Evolutionary conservation across 352 stramenopile genomes (phyloP).

Genomic region (Pythium aquatile): DNA sequence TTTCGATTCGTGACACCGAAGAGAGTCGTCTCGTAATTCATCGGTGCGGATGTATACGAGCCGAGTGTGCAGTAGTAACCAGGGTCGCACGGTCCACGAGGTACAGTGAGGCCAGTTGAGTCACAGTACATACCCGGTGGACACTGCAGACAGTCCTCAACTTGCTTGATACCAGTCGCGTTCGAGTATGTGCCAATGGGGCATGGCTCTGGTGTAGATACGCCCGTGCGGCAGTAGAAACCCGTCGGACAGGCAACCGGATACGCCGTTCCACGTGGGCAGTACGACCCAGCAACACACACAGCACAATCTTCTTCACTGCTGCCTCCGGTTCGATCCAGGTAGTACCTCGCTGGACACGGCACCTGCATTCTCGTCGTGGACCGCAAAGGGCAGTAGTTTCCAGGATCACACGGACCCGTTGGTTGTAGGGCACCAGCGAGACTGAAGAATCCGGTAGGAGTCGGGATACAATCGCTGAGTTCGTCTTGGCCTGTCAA

Average conservation of each 20-base stretch:
- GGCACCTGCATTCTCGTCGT: conserved; percentile 68
- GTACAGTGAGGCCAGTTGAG: conserved; percentile 66
- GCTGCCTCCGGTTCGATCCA: conserved; percentile 54
- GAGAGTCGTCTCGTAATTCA: conserved; percentile 65
- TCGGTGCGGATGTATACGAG: conserved; percentile 89
- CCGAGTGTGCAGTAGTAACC: conserved; percentile 91
- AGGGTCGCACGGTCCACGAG: conserved; percentile 74
- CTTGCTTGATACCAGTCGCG: conserved; percentile 57
- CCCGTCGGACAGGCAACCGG: conserved; percentile 71
- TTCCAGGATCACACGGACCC: conserved; percentile 66
- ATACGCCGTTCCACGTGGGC: conserved; percentile 57
- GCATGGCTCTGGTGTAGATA: conserved; percentile 76
- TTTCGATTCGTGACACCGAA: conserved; percentile 67
- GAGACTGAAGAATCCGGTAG: conserved; percentile 66
- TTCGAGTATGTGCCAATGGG: conserved; percentile 91
- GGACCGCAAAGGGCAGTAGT: conserved; percentile 81
- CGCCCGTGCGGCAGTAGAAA: conserved; percentile 87
- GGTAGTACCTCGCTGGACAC: conserved; percentile 76
- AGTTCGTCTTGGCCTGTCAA: conserved; percentile 70
- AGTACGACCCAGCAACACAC: conserved; percentile 70
- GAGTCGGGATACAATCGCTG: conserved; percentile 72
- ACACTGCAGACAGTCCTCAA: conserved; percentile 87
- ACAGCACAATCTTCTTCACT: conserved; percentile 74
- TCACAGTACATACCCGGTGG: conserved; percentile 92
- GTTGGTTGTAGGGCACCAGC: conserved; percentile 56